phyloP scores from a whole-genome alignment of 495 filamentous ascomycete species.

The Lindgomyces ingoldianus region DNA sequence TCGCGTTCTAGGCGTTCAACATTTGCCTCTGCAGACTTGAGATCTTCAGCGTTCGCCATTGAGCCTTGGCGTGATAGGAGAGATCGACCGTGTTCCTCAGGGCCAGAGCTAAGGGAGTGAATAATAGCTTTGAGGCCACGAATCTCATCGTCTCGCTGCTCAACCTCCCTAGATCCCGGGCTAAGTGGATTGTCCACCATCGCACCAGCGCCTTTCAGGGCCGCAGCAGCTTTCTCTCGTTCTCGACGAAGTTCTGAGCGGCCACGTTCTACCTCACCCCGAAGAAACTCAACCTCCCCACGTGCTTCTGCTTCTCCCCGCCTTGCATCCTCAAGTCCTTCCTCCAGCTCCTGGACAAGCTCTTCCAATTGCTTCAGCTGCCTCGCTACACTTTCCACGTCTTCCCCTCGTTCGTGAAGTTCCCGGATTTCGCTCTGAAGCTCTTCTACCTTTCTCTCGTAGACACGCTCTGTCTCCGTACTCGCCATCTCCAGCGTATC shows the following conservation, averaged over 20 bases:
- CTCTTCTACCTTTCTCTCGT: conserved; percentile 88
- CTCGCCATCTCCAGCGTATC: conserved; percentile 95
- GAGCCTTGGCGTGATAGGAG: conserved; percentile 34
- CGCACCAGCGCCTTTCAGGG: conserved; percentile 55
- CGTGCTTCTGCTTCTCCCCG: conserved; percentile 96
- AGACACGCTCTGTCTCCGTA: conserved; percentile 95
- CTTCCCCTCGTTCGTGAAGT: conserved; percentile 75
- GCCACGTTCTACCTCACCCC: conserved; percentile 94
- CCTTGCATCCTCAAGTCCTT: conserved; percentile 92
- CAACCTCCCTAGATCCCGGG: conserved; percentile 69
- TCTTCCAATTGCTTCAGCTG: conserved; percentile 96
- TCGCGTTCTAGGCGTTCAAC: conserved; percentile 72
- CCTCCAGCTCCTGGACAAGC: conserved; percentile 92
- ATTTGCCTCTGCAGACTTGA: conserved; percentile 57
- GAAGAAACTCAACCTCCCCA: conserved; percentile 92
- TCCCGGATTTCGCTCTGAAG: conserved; percentile 83
- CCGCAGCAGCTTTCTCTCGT: conserved; percentile 78
- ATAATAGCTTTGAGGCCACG: conserved; percentile 96
- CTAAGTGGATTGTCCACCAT: conserved; percentile 55
- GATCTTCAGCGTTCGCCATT: conserved; percentile 51
- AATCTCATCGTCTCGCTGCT: conserved; percentile 96
- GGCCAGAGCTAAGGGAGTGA: conserved; percentile 78
- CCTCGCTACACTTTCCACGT: conserved; percentile 84
- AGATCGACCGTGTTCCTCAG: conserved; percentile 42
- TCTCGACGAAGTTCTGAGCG: conserved; percentile 86